A percentile compares a stretch with the other conserved stretches of the same genome.
Evolutionary conservation across 352 stramenopile genomes (phyloP).

Genomic region (Globisporangium uncinulatum): DNA sequence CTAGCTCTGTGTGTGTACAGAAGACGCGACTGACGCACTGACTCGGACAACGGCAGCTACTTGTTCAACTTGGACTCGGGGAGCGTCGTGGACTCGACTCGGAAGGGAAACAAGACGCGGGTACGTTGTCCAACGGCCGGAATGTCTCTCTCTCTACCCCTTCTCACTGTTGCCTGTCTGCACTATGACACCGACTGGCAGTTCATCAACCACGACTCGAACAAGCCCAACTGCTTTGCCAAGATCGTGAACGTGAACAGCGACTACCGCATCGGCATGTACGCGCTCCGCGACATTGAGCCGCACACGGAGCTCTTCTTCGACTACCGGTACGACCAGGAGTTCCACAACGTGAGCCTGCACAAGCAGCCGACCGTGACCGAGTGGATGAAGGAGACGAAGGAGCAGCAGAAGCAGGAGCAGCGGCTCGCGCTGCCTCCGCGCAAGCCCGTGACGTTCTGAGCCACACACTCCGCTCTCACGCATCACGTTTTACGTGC

Average conservation of each 20-base stretch:
- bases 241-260: slow-evolving; percentile 91
- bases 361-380: slow-evolving; percentile 58
- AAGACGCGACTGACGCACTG: not conserved
- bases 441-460: slow-evolving; percentile 6
- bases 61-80: slow-evolving; percentile 94
- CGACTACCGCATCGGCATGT: slow-evolving; percentile 92
- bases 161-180: not conserved
- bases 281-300: slow-evolving; percentile 85
- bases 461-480: not conserved
- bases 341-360: slow-evolving; percentile 50
- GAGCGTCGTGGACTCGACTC: slow-evolving; percentile 89
- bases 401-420: slow-evolving; percentile 2
- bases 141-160: not conserved
- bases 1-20: not conserved
- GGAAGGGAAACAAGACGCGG: slow-evolving; percentile 94
- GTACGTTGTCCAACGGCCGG: slow-evolving; percentile 19
- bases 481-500: not conserved
- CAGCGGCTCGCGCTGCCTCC: not conserved
- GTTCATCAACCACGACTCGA: slow-evolving; percentile 88
- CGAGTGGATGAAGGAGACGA: slow-evolving; percentile 56
- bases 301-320: slow-evolving; percentile 87
- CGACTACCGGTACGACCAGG: slow-evolving; percentile 78
- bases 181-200: slow-evolving; percentile 5
- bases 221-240: slow-evolving; percentile 82
- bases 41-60: slow-evolving; percentile 42